Conservation (phyloP, 1,284 basidiomycete species). For the Xerocomus minutiporus region DNA sequence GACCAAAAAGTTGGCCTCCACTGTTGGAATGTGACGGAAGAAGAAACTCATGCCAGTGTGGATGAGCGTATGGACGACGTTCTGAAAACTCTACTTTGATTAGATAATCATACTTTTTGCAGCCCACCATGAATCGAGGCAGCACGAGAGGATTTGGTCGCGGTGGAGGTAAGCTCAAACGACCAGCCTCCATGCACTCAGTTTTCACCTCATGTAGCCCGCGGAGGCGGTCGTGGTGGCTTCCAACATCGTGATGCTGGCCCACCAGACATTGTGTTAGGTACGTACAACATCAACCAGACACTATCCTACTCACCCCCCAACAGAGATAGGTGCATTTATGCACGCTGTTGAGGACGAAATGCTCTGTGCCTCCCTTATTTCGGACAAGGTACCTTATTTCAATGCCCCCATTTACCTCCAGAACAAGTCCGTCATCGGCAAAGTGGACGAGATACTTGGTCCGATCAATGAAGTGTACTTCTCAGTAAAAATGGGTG, state of each 20-base stretch:
- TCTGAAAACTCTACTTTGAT: not conserved
- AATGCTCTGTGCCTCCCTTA: slow-evolving; percentile 89
- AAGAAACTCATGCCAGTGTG: slow-evolving; percentile 30
- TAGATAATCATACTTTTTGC: slow-evolving; percentile 10
- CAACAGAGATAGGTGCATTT: slow-evolving; percentile 81
- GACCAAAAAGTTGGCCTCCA: slow-evolving; percentile 24
- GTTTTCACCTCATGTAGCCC: slow-evolving; percentile 28
- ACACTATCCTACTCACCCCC: not conserved
- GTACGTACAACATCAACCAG: slow-evolving; percentile 36
- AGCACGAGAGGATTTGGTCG: slow-evolving; percentile 42
- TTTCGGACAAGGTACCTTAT: slow-evolving; percentile 91
- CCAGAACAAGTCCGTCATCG: slow-evolving; percentile 94
- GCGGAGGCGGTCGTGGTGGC: slow-evolving; percentile 60
- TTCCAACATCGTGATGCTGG: slow-evolving; percentile 72
- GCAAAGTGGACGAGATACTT: slow-evolving; percentile 94
- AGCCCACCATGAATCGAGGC: slow-evolving; percentile 45
- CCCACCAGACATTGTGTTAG: slow-evolving; percentile 81
- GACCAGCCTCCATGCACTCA: slow-evolving; percentile 7
- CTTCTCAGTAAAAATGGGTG: slow-evolving; percentile 97
- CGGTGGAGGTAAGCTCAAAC: slow-evolving; percentile 36
- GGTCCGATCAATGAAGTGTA: slow-evolving; percentile 99
- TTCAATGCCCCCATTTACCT: slow-evolving; percentile 99
- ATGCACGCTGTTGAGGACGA: slow-evolving; percentile 96
- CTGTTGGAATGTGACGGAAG: slow-evolving; percentile 23
- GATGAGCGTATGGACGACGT: no score